Evolutionary conservation across 306 rosid species (phyloP), one percentile per base, ranked within the genome.

Genomic region (Dicorynia guianensis): DNA sequence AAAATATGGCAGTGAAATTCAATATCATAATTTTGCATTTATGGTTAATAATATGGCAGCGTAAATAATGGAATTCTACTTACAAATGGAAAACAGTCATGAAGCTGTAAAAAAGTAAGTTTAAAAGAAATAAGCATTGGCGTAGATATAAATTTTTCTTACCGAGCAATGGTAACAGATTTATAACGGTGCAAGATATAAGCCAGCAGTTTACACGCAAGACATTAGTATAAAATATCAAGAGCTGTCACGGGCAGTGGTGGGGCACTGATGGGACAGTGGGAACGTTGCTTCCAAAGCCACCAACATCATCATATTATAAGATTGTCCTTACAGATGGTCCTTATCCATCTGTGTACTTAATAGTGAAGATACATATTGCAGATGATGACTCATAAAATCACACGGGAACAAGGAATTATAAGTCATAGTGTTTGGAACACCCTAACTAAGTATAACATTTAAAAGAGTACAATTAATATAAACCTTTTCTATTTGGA

Each of bases 321-420:
- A 60, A 67, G 67, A 56, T 58, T 44, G 38, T n/a, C 67, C 50
- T 55, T 18, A 34, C 34, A 4, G 58, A 64, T 35, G 39, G 54
- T 8, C 48, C 17, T 0, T 25, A 25, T 34, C 44, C 10, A n/a
- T 25, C 18, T n/a, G 78, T 18, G 5, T 36, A 62, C 42, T 19
- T 20, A 15, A 25, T 1, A 38, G 11, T 25, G 56, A 60, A 25
- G 55, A 25, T 33, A 30, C 25, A 64, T 30, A 55, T 11, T n/a
- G 36, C 56, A 65, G 48, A 53, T 58, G 46, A 70, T 3, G 57
- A 25, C 47, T 11, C 44, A 42, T 57, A 30, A 11, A 25, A 48
- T 72, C 18, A 71, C 25, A 43, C 30, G 25, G 49, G 42, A 63
- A 62, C 40, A 59, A 35, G 48, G 6, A 48, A 65, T 40, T 38